Base-by-base conservation (phyloP, 2,329 filamentous ascomycete genomes). In the Pseudogymnoascus sp. region DNA sequence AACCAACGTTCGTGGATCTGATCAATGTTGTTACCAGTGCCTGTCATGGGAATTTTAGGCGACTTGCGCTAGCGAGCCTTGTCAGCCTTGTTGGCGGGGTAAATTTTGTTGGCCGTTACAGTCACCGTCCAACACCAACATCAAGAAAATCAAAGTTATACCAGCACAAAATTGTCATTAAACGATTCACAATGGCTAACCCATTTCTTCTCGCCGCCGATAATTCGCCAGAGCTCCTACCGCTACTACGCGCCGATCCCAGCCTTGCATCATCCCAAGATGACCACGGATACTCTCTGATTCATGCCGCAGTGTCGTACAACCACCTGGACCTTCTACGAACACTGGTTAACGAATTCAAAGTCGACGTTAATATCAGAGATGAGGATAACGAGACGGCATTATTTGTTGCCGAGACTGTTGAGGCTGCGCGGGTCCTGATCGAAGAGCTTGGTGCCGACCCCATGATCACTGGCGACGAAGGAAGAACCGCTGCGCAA, bases 301-400 rank as follows among this genome's bases (percentile, higher is more conserved):
- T 97, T 57, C 94, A 99, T 74, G 94, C 94, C 59, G 91, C 93
- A 14, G 87, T 90, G 16, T 97, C 92, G 67, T 99, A 97, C 80
- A 89, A 88, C 71, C 92, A 97, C 71, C 76, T 90, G 35, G 83
- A 89, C 61, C 85, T 99, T 14, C 81, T 97, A 14, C 87, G 89
- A 63, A 75, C 84, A 0, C 81, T 99, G 5, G 79, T 96, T 28
- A 79, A 79, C 54, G 89, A 93, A 34, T 90, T 92, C 74, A 76
- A 85, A 11, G 92, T 93, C 22, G 79, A 92, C 63, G 83, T 91
- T 57, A 87, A 97, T 71, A 78, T 97, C 59, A 83, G 82, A 66
- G 94, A 99, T 71, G 90, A 96, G 73, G 94, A 99, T 72, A 84
- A 86, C 61, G 94, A 99, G 75, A 97, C 93, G 1, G 89, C 93